Evolutionary conservation across 345 rosid species (phyloP).

Genomic region (Melaleuca quinquenervia): DNA sequence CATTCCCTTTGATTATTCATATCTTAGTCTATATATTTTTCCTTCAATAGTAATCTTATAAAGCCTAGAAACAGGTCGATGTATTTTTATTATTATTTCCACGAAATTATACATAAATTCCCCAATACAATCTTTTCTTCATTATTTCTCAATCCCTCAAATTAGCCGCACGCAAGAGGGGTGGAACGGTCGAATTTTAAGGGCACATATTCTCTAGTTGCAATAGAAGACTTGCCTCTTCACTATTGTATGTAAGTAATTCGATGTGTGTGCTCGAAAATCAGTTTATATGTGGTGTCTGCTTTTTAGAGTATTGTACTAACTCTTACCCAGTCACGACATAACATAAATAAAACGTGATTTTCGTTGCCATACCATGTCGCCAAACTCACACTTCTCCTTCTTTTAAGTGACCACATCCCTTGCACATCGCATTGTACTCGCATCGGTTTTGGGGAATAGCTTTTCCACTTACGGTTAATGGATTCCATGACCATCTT

Average conservation of each 20-base stretch:
- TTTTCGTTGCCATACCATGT: neutral
- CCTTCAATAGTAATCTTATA: too few species aligned
- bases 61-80: too few species aligned
- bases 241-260: neutral
- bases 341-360: neutral
- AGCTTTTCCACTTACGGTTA: neutral
- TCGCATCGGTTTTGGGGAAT: neutral
- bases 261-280: neutral
- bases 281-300: neutral
- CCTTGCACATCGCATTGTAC: neutral
- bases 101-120: too few species aligned
- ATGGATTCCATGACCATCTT: neutral
- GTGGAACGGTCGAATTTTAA: too few species aligned
- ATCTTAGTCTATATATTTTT: too few species aligned
- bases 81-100: too few species aligned
- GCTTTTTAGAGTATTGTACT: neutral
- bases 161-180: too few species aligned
- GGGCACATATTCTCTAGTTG: neutral
- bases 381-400: neutral
- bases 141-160: too few species aligned
- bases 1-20: too few species aligned
- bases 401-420: neutral
- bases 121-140: too few species aligned
- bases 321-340: neutral
- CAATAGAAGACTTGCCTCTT: neutral